phyloP scores from a whole-genome alignment of 352 stramenopile genomes.

The Phytopythium boreale region DNA sequence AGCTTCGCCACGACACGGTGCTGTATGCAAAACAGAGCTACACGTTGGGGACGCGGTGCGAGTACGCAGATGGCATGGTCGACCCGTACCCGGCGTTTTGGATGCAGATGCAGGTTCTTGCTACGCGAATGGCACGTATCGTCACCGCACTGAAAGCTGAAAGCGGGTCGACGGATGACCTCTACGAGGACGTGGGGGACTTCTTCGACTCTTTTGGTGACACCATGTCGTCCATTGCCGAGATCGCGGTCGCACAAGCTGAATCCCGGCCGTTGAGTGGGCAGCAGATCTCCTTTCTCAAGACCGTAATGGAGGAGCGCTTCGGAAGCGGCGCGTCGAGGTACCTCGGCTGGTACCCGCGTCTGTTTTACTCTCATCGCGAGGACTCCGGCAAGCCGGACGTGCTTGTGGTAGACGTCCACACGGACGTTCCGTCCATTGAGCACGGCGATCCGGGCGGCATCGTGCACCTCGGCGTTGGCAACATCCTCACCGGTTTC shows the following conservation, averaged over 20 bases:
- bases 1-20: constrained; percentile 21
- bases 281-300: constrained; percentile 15
- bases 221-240: constrained; percentile 13
- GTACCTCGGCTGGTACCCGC: constrained; percentile 28
- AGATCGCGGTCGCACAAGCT: constrained; percentile 11
- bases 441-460: constrained; percentile 27
- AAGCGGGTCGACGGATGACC: not conserved
- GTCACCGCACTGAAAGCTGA: not conserved
- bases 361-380: constrained; percentile 22
- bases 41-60: constrained; percentile 10
- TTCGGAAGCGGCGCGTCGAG: constrained; percentile 4
- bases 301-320: constrained; percentile 20
- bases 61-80: constrained; percentile 22
- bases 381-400: constrained; percentile 31
- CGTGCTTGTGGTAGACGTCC: constrained; percentile 25
- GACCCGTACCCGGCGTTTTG: constrained; percentile 21
- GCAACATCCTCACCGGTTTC: constrained; percentile 21
- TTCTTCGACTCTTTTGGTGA: constrained; percentile 10
- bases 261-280: constrained; percentile 4
- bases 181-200: not conserved
- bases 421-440: constrained; percentile 27
- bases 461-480: constrained; percentile 28
- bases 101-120: constrained; percentile 9
- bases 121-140: constrained; percentile 11
- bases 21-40: constrained; percentile 24